phyloP scores from a whole-genome alignment of 805 yeast species.

The Starmera dryadoides region DNA sequence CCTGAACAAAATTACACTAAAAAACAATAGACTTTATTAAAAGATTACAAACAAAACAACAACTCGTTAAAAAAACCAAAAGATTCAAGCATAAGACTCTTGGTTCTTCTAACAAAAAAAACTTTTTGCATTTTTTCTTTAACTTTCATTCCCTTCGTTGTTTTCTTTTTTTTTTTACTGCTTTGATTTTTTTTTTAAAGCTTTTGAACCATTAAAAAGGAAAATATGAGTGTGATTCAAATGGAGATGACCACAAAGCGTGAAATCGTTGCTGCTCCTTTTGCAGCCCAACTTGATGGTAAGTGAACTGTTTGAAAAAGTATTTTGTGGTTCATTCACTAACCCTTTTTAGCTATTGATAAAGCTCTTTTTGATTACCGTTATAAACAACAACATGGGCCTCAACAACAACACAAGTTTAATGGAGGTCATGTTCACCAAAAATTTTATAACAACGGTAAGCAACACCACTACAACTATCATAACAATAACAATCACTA shows the following conservation, averaged over 20 bases:
- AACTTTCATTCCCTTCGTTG: no score
- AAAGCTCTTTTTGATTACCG: constrained; percentile 3
- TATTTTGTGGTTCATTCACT: neutral
- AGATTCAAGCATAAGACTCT: no score
- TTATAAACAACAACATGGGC: constrained; percentile 1
- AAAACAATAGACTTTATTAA: no score
- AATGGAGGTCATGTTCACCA: neutral
- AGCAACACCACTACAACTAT: neutral
- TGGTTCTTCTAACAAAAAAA: no score
- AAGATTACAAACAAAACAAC: no score
- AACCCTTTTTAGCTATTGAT: constrained; percentile 1
- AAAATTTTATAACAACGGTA: neutral
- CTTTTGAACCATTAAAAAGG: no score
- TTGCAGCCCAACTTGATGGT: constrained; percentile 4
- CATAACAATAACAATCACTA: neutral
- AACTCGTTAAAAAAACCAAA: no score
- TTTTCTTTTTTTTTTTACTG: no score
- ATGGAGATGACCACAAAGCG: neutral
- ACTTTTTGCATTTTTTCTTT: no score
- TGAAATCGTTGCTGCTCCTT: constrained; percentile 1
- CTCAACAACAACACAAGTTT: constrained; percentile 1
- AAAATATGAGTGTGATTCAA: neutral
- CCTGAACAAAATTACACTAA: no score
- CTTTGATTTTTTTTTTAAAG: no score
- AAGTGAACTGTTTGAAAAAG: neutral